Conservation (phyloP, 495 filamentous ascomycete genomes). For the Parathielavia appendiculata region DNA sequence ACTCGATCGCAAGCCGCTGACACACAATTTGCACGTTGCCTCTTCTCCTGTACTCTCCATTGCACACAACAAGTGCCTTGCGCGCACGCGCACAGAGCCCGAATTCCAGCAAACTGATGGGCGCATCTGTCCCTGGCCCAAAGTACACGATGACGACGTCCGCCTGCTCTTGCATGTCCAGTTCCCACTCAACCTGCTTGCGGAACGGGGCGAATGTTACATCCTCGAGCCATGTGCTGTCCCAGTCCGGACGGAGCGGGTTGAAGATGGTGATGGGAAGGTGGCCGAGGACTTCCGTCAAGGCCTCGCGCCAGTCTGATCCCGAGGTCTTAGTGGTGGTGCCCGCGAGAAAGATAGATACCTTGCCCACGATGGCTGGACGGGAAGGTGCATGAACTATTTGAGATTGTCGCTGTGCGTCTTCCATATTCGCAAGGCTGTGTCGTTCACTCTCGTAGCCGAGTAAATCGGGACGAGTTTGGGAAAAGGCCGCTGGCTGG, state of each 20-base stretch:
- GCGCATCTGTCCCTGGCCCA: slow-evolving; percentile 34
- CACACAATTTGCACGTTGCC: slow-evolving; percentile 55
- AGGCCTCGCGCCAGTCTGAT: slow-evolving; percentile 39
- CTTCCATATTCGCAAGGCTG: background rate
- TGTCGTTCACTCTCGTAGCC: background rate
- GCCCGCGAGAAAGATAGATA: slow-evolving; percentile 43
- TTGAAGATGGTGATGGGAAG: slow-evolving; percentile 55
- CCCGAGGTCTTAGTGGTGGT: slow-evolving; percentile 38
- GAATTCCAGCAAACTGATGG: slow-evolving; percentile 28
- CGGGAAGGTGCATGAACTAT: slow-evolving; percentile 32
- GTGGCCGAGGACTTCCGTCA: slow-evolving; percentile 33
- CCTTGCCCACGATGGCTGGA: slow-evolving; percentile 23
- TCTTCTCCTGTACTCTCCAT: slow-evolving; percentile 49
- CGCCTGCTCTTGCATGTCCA: slow-evolving; percentile 48
- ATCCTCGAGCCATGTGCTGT: slow-evolving; percentile 47
- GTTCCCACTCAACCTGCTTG: slow-evolving; percentile 56
- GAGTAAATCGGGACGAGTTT: no score
- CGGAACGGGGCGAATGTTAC: slow-evolving; percentile 40
- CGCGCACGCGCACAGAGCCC: slow-evolving; percentile 42
- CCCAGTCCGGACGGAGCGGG: slow-evolving; percentile 52
- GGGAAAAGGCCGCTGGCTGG: no score
- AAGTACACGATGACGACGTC: slow-evolving; percentile 55
- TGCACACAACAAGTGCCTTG: slow-evolving; percentile 50
- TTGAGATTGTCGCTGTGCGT: slow-evolving; percentile 18
- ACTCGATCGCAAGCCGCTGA: slow-evolving; percentile 37